Evolutionary conservation across 2,329 filamentous ascomycete genomes (phyloP).

Genomic region (Penicillium sp.): DNA sequence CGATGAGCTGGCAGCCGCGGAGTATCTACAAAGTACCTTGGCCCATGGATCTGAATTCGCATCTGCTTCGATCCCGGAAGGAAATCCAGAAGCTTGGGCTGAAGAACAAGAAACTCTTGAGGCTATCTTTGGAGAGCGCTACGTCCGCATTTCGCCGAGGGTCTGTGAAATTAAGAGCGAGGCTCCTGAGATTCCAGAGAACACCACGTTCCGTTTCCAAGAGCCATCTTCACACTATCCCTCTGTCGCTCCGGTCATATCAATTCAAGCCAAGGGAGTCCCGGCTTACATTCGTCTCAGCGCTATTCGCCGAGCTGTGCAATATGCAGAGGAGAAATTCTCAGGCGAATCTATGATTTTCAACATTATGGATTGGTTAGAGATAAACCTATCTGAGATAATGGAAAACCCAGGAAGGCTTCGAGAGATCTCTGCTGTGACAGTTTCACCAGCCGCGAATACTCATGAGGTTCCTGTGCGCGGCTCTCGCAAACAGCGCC

Average conservation of each 20-base stretch:
- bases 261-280: conserved; percentile 65
- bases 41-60: conserved; percentile 46
- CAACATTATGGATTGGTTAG: conserved; percentile 86
- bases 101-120: conserved; percentile 83
- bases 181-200: conserved; percentile 43
- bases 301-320: conserved; percentile 73
- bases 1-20: conserved; percentile 75
- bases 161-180: conserved; percentile 71
- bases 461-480: conserved; percentile 27
- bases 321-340: conserved; percentile 68
- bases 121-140: conserved; percentile 80
- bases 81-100: conserved; percentile 65
- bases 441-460: conserved; percentile 49
- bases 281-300: conserved; percentile 94
- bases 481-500: conserved; percentile 48
- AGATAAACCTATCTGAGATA: conserved; percentile 78
- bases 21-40: conserved; percentile 72
- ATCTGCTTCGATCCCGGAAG: conserved; percentile 16
- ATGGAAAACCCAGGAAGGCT: conserved; percentile 82
- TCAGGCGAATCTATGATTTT: conserved; percentile 89
- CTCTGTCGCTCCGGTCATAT: conserved; percentile 64
- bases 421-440: conserved; percentile 78
- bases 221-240: conserved; percentile 72
- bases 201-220: conserved; percentile 65
- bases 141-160: conserved; percentile 59